Conservation (phyloP, 2,329 filamentous ascomycete genomes). For the Fusarium clavum region DNA sequence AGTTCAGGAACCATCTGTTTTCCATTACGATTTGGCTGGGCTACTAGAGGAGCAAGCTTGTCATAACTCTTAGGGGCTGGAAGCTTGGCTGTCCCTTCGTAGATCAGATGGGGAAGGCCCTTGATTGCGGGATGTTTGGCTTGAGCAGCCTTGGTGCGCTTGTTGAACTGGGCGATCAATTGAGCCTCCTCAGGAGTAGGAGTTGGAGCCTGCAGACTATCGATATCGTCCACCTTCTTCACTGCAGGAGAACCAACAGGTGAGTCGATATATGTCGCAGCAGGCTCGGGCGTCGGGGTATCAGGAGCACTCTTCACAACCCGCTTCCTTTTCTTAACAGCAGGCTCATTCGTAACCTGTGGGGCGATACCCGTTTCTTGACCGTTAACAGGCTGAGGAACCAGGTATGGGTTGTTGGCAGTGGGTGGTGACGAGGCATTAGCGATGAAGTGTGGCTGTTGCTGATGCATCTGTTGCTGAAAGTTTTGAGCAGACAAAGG, state of each 20-base stretch:
- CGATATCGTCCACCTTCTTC: conserved; percentile 53
- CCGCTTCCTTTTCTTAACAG: conserved; percentile 56
- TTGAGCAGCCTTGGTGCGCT: conserved; percentile 54
- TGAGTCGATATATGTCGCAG: conserved; percentile 44
- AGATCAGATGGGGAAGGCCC: conserved; percentile 54
- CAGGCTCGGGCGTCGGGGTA: conserved; percentile 45
- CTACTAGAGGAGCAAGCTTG: conserved; percentile 58
- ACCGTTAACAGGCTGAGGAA: conserved; percentile 40
- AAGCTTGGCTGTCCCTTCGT: conserved; percentile 55
- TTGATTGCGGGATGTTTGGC: conserved; percentile 54
- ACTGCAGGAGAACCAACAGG: conserved; percentile 43
- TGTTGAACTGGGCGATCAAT: conserved; percentile 54
- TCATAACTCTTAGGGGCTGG: conserved; percentile 60
- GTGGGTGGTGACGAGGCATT: conserved; percentile 39
- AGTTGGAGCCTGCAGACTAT: conserved; percentile 48
- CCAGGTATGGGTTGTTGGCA: conserved; percentile 38
- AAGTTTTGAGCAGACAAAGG: conserved; percentile 31
- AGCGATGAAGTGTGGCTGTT: conserved; percentile 31
- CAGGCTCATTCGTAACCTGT: conserved; percentile 44
- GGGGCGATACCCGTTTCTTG: conserved; percentile 39
- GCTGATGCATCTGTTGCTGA: conserved; percentile 43
- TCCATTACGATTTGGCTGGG: conserved; percentile 54
- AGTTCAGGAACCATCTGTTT: conserved; percentile 55
- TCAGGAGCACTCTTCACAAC: conserved; percentile 46
- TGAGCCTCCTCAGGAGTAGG: conserved; percentile 51